Base-by-base conservation (phyloP, 1,284 basidiomycete genomes). In the Cutaneotrichosporon daszewskae region DNA sequence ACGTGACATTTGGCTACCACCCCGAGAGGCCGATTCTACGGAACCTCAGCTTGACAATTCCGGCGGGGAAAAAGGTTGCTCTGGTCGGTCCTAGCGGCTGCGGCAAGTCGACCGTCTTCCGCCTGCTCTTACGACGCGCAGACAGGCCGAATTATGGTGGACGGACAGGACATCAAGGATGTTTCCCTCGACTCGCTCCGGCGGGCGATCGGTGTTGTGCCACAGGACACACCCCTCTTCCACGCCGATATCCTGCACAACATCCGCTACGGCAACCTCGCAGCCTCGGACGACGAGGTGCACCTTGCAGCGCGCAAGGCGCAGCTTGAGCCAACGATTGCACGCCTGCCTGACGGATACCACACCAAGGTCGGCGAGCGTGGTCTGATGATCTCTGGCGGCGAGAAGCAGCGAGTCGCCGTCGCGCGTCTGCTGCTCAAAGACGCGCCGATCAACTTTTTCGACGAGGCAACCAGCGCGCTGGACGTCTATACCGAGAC, bases 401-500 rank as follows among this genome's bases (percentile, higher is more conserved):
- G 95, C 0, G 94, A 98, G 76, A 97, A 98, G 71, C 94, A 98
- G 75, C 74, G 95, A 32, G 69, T 98, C 53, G 95, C 94, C 0
- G 87, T 98, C 12, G 95, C 94, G 5, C 75, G 95, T 14, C 81
- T 95, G 32, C 71, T 98, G 57, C 72, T 98, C 37, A 97, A 97
- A 73, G 85, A 98, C 66, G 89, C 94, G 0, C 83, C 84, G 3
- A 95, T 97, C 60, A 64, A 97, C 60, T 96, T 98, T 75, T 97
- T 98, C 60, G 94, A 98, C 63, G 94, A 98, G 72, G 94, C 95
- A 82, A 98, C 95, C 0, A 95, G 90, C 0, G 90, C 94, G 0
- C 72, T 98, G 47, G 95, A 98, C 63, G 86, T 87, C 3, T 86
- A 89, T 57, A 97, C 94, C 0, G 94, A 97, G 68, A 80, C 84